Evolutionary conservation across 345 rosid species (phyloP), one percentile per base, ranked within the genome.

Genomic region (Arabidopsis arenosa): DNA sequence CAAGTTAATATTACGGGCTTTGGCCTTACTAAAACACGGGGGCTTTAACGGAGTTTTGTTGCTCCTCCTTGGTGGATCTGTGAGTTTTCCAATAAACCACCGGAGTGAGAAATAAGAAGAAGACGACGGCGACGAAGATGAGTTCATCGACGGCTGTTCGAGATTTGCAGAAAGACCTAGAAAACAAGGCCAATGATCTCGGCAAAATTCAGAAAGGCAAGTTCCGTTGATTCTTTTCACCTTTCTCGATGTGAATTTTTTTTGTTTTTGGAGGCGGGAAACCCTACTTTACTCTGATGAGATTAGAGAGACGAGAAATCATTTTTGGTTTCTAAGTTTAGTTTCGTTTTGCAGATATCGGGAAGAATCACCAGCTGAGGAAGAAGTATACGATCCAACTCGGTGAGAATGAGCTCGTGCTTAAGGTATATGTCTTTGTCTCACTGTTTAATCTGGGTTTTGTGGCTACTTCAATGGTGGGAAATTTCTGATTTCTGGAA

Each of bases 381-480:
- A 94, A 94, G 85, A 92, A 89, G 85, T 92, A 94, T 82, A 91
- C 96, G 12, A 88, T 94, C 63, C 96, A 92, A 83, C 93, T 94
- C 2, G 97, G 97, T 11, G 97, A 94, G 84, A 94, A 94, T 74
- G 98, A 92, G 85, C 95, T 94, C 36, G 97, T 94, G 15, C 98
- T 89, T 45, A 92, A 90, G 96, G 96, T 90, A 44, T 48, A 43
- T 9, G 7, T 44, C 9, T 13, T 18, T 54, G 23, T 17, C 62
- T 39, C 59, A 58, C 41, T 66, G 47, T 26, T 39, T 26, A 49
- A 23, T 68, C 45, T 52, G 39, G 12, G 12, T 45, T 15, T 57
- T 32, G 65, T 74, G 37, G 58, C 14, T 4, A 36, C 10, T 21
- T 21, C 14, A 57, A 66, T 65, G 36, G 51, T 56, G 41, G 41